These are phyloP conservation scores for Extremus antarcticus DNA, from an alignment of 495 filamentous ascomycete genomes.

Conservation along the genomic window DNA sequence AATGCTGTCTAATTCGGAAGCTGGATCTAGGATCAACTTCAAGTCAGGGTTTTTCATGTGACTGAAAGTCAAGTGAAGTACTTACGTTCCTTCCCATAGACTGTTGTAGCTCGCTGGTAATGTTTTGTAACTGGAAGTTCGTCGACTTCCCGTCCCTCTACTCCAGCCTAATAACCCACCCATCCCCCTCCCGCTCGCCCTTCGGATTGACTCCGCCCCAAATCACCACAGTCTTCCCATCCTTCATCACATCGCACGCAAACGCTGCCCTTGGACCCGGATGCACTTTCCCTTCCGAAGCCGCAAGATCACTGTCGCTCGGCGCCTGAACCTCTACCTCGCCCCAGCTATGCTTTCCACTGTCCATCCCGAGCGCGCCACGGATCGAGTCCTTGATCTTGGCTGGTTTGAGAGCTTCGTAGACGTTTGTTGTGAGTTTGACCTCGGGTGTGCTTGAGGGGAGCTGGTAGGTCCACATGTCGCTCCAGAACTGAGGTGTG, in stretches of 20 bases:
- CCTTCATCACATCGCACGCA: constrained; percentile 33
- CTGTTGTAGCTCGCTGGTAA: too few relatives aligned
- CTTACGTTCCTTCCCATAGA: too few relatives aligned
- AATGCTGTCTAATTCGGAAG: too few relatives aligned
- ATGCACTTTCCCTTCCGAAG: constrained; percentile 38
- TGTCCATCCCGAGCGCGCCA: constrained; percentile 31
- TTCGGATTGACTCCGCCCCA: constrained; percentile 44
- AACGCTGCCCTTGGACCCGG: constrained; percentile 41
- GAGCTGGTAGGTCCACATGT: constrained; percentile 44
- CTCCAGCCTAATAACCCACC: constrained; percentile 39
- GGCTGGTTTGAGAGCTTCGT: constrained; percentile 32
- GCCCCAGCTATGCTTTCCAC: constrained; percentile 36
- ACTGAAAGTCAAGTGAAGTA: too few relatives aligned
- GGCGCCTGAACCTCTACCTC: constrained; percentile 38
- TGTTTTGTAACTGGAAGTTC: too few relatives aligned
- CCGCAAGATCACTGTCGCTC: constrained; percentile 26
- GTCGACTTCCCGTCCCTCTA: too few relatives aligned
- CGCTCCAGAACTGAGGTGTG: constrained; percentile 26
- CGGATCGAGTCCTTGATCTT: constrained; percentile 42
- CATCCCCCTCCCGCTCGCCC: constrained; percentile 40
- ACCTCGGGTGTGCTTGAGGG: constrained; percentile 25
- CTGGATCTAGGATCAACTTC: too few relatives aligned
- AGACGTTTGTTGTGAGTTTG: constrained; percentile 29
- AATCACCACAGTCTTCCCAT: constrained; percentile 36
- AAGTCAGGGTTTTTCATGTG: too few relatives aligned